phyloP scores from a whole-genome alignment of 163 green algal species.

The Trebouxiophyceae sp. region DNA sequence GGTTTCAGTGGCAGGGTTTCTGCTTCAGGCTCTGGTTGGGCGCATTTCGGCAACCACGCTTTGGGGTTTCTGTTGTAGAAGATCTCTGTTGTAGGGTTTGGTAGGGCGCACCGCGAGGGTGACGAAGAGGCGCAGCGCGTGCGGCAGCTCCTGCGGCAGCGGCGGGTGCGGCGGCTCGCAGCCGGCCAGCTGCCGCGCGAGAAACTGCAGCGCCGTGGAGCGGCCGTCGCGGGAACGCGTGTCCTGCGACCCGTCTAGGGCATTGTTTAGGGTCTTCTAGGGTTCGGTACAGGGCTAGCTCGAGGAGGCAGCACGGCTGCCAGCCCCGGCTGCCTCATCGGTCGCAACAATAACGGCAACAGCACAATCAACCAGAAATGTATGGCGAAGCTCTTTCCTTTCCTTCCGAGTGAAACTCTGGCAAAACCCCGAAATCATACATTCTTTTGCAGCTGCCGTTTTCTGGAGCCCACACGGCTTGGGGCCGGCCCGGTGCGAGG shows the following conservation, averaged over 20 bases:
- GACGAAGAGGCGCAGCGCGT: conserved; percentile 12
- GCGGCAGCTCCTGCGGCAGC: conserved; percentile 20
- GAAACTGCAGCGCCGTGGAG: conserved; percentile 29
- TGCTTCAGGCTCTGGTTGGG: too few relatives aligned
- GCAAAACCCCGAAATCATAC: background rate
- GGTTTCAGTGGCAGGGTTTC: too few relatives aligned
- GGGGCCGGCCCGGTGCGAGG: background rate
- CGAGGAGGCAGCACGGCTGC: too few relatives aligned
- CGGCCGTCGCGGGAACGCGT: conserved; percentile 30
- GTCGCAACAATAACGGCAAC: too few relatives aligned
- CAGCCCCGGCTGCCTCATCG: too few relatives aligned
- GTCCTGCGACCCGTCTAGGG: conserved; percentile 16
- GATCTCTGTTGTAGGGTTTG: too few relatives aligned
- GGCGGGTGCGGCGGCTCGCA: conserved; percentile 6
- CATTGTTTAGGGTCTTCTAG: background rate
- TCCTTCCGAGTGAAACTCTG: background rate
- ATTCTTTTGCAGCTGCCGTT: background rate
- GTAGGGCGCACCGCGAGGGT: conserved; percentile 3
- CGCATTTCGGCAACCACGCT: too few relatives aligned
- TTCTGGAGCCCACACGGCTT: background rate
- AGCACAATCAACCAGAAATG: too few relatives aligned
- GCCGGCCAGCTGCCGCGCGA: conserved; percentile 15
- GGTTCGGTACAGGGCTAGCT: background rate
- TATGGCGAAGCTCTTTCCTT: too few relatives aligned
- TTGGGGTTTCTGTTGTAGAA: too few relatives aligned